Base-by-base conservation (phyloP, 805 yeast genomes). In the Hanseniaspora guilliermondii region DNA sequence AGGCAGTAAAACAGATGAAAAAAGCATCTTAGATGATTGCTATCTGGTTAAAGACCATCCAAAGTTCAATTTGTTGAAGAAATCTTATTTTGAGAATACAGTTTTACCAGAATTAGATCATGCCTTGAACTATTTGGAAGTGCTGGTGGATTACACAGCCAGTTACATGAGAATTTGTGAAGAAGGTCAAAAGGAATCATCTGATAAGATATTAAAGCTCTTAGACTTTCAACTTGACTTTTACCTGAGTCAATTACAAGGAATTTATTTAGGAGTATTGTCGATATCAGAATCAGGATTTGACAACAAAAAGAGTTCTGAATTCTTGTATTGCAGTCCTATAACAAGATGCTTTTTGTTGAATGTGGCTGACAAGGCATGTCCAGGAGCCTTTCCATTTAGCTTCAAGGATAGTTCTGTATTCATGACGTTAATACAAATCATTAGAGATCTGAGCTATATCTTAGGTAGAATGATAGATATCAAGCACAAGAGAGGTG, bases 201-300 rank as follows among this genome's bases (percentile, higher is more conserved):
- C 38, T 11, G 30, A 22, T 4, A 30, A 52, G 25, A 44, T 30
- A 24, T 17, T 44, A 6, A 7, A 42, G 7, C 21, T 52, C 7
- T n/a, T 52, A 8, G 35, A 25, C n/a, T 52, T 52, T 21, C 46
- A 52, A 17, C 14, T 37, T 9, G 55, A 52, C n/a, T 52, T 52
- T 44, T 52, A 44, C 19, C 19, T 44, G 21, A 44, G 33, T 16
- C 55, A 52, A 25, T 9, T 52, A 9, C 55, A 52, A 35, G 55
- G 55, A 2, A 35, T 52, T 8, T 52, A 52, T 33, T 37, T 52
- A 8, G 25, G 41, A 8, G 19, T 44, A 9, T 3, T 52, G 4
- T 52, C 55, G 6, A 49, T 52, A 8, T 52, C 55, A 12, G 42
- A 44, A 12, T 37, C 45, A 22, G 55, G 55, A 11, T 52, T 52